These are phyloP conservation scores for Leccinum imitatum DNA, from an alignment of 768 basidiomycete species.

Conservation along the genomic window DNA sequence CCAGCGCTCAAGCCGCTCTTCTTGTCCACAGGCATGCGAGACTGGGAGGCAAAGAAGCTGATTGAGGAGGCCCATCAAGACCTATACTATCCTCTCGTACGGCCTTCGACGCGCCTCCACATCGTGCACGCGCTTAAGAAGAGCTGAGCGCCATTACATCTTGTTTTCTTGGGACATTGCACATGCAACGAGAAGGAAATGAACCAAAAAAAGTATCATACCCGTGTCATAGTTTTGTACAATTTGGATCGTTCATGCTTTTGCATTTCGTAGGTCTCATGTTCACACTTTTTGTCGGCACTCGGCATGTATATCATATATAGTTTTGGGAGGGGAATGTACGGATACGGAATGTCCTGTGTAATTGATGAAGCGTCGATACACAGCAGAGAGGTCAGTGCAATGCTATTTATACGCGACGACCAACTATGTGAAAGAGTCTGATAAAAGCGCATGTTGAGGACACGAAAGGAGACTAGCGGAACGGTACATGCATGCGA, in stretches of 20 bases:
- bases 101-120: constrained; percentile 52
- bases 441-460: constrained; percentile 1
- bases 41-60: constrained; percentile 53
- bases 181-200: constrained; percentile 10
- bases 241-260: constrained; percentile 79
- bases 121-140: constrained; percentile 54
- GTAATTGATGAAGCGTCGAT: neutral
- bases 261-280: constrained; percentile 58
- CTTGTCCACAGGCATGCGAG: constrained; percentile 50
- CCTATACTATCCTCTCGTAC: constrained; percentile 57
- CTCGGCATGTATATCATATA: constrained; percentile 8
- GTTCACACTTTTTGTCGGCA: constrained; percentile 2
- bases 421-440: constrained; percentile 3
- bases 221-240: constrained; percentile 17
- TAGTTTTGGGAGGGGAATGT: neutral
- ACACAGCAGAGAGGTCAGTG: constrained; percentile 11
- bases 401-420: constrained; percentile 13
- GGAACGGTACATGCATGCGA: constrained; percentile 16
- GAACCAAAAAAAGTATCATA: constrained; percentile 30
- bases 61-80: constrained; percentile 65
- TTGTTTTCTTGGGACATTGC: constrained; percentile 22
- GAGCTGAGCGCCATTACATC: constrained; percentile 7
- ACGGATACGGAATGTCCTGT: neutral
- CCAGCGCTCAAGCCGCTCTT: constrained; percentile 63
- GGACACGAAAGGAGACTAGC: neutral